phyloP scores from a whole-genome alignment of 2,329 filamentous ascomycete genomes.

The Penicillium sp. region DNA sequence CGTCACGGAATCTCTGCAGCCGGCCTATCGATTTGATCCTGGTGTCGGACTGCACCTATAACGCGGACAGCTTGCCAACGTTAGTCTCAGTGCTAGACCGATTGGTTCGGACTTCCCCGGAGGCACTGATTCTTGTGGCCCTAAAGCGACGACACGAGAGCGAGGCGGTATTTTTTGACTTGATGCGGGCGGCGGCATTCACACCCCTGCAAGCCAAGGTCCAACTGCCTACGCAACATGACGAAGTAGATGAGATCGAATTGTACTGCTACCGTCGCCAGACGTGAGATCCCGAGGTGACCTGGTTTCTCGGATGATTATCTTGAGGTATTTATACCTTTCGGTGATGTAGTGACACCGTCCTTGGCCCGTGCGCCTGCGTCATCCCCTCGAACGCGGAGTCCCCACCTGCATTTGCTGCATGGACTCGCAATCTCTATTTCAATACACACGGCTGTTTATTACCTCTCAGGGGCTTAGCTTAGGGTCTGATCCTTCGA shows the following conservation, averaged over 20 bases:
- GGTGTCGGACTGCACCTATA: constrained; percentile 70
- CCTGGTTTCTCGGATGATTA: background rate
- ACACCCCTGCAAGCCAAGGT: constrained; percentile 29
- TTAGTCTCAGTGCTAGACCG: constrained; percentile 55
- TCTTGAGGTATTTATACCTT: background rate
- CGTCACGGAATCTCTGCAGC: constrained; percentile 43
- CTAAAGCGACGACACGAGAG: constrained; percentile 65
- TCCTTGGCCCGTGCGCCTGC: background rate
- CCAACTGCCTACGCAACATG: constrained; percentile 36
- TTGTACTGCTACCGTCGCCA: constrained; percentile 33
- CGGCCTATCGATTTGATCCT: constrained; percentile 55
- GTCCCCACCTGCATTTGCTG: background rate
- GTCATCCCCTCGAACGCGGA: background rate
- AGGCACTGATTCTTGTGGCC: constrained; percentile 54
- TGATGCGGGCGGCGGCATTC: constrained; percentile 48
- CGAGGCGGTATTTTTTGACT: constrained; percentile 61
- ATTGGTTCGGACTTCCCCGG: constrained; percentile 48
- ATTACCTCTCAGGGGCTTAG: too few relatives aligned
- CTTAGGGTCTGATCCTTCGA: background rate
- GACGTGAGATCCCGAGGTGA: background rate
- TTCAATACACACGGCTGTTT: background rate
- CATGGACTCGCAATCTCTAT: background rate
- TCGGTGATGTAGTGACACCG: background rate
- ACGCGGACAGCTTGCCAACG: constrained; percentile 60
- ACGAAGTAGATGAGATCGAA: constrained; percentile 36